Evolutionary conservation across 192 early-diverging fungal genomes (phyloP).

Genomic region (Backusella australiensis): DNA sequence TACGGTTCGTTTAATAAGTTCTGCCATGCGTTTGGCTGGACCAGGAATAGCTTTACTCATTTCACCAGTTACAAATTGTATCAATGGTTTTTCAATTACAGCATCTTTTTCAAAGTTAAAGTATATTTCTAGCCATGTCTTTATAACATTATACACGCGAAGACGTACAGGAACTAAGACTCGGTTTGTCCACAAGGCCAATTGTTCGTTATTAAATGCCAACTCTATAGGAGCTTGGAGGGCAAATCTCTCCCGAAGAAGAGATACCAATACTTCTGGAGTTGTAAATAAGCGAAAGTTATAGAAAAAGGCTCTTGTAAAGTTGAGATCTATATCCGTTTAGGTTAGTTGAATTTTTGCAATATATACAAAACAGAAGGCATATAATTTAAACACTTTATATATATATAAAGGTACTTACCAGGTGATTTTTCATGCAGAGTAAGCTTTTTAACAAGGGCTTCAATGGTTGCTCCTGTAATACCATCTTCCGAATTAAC

Average conservation of each 20-base stretch:
- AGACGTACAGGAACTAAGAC: conserved; percentile 63
- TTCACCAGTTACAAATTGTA: conserved; percentile 61
- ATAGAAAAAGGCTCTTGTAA: conserved; percentile 64
- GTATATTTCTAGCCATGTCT: conserved; percentile 72
- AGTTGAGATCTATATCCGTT: conserved; percentile 28
- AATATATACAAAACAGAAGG: neutral
- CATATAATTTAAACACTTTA: neutral
- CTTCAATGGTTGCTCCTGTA: conserved; percentile 67
- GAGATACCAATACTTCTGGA: conserved; percentile 53
- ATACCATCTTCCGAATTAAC: conserved; percentile 64
- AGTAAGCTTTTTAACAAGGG: conserved; percentile 72
- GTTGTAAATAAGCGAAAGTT: conserved; percentile 78
- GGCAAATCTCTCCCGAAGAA: conserved; percentile 56
- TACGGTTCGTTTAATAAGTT: conserved; percentile 69
- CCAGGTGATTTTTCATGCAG: conserved; percentile 55
- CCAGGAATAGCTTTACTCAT: conserved; percentile 69
- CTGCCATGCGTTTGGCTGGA: conserved; percentile 66
- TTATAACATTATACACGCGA: conserved; percentile 71
- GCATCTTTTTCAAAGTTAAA: conserved; percentile 61
- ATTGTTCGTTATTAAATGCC: conserved; percentile 47
- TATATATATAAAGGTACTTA: neutral
- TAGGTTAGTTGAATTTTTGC: neutral
- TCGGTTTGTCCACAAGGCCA: conserved; percentile 55
- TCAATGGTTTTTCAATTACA: conserved; percentile 59
- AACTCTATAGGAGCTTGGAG: conserved; percentile 43